A percentile compares a stretch with the other conserved stretches of the same genome.
phyloP scores from a whole-genome alignment of 495 filamentous ascomycete species.

The Patellaria atrata region DNA sequence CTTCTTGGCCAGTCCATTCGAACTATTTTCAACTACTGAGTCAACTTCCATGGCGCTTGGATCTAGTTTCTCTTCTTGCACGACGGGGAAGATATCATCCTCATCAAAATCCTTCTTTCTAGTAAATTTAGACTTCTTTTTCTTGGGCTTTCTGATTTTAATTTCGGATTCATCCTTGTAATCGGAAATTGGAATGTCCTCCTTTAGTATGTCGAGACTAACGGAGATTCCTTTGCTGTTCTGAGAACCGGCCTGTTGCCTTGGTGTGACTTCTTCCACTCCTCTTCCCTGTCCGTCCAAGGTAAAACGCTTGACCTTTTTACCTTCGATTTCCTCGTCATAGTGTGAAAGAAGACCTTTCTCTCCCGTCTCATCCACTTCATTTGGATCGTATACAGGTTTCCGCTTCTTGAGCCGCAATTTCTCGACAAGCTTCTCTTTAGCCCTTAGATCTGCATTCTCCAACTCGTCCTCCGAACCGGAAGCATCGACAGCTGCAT shows the following conservation, averaged over 20 bases:
- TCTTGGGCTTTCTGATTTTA: conserved; percentile 87
- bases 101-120: conserved; percentile 54
- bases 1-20: conserved; percentile 41
- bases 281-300: conserved; percentile 61
- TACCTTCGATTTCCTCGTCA: conserved; percentile 87
- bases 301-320: conserved; percentile 79
- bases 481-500: conserved; percentile 72
- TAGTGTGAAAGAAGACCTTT: conserved; percentile 68
- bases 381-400: conserved; percentile 74
- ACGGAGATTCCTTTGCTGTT: conserved; percentile 53
- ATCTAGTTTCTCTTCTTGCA: conserved; percentile 27
- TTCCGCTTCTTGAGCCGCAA: conserved; percentile 84
- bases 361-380: conserved; percentile 50
- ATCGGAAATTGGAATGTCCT: conserved; percentile 61
- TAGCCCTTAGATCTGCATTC: conserved; percentile 61
- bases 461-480: conserved; percentile 89
- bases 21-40: conserved; percentile 28
- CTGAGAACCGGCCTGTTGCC: conserved; percentile 40
- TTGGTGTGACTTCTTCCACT: conserved; percentile 45
- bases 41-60: conserved; percentile 68
- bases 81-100: conserved; percentile 49
- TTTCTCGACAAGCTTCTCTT: conserved; percentile 61
- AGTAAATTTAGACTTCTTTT: conserved; percentile 71
- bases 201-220: conserved; percentile 57
- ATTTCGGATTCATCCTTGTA: conserved; percentile 75